phyloP scores from a whole-genome alignment of 192 early-diverging fungal species.

The Diversispora epigaea region DNA sequence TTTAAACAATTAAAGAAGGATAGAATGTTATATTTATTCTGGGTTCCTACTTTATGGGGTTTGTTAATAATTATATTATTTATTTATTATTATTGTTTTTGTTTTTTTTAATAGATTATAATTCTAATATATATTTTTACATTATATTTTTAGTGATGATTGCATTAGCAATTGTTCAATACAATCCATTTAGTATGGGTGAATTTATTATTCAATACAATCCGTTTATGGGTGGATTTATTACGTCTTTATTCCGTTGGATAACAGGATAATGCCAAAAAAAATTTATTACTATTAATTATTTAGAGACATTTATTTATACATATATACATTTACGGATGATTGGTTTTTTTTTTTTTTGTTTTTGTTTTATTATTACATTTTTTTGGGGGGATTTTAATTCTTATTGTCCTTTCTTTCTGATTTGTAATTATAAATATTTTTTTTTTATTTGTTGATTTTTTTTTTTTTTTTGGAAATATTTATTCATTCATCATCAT shows the following conservation, averaged over 20 bases:
- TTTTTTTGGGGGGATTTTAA: too few relatives aligned
- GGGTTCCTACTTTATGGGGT: slow-evolving; percentile 54
- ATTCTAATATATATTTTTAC: background rate
- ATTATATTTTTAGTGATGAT: slow-evolving; percentile 11
- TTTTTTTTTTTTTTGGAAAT: too few relatives aligned
- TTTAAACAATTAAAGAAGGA: slow-evolving; percentile 50
- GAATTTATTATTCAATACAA: background rate
- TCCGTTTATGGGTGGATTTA: background rate
- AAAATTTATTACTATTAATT: background rate
- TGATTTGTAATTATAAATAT: too few relatives aligned
- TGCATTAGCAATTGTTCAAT: background rate
- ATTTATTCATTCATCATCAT: too few relatives aligned
- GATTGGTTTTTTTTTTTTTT: too few relatives aligned
- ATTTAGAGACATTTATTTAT: too few relatives aligned
- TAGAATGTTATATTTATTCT: slow-evolving; percentile 56
- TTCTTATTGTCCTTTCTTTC: too few relatives aligned
- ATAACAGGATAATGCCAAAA: background rate
- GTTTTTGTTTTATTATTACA: too few relatives aligned
- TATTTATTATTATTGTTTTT: background rate
- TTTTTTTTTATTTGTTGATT: too few relatives aligned
- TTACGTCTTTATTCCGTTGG: background rate
- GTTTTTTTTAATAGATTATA: background rate
- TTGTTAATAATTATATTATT: background rate
- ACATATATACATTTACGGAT: too few relatives aligned
- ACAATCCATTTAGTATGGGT: background rate